Conservation (phyloP, 495 filamentous ascomycete genomes). For the Penicillium pancosmium region DNA sequence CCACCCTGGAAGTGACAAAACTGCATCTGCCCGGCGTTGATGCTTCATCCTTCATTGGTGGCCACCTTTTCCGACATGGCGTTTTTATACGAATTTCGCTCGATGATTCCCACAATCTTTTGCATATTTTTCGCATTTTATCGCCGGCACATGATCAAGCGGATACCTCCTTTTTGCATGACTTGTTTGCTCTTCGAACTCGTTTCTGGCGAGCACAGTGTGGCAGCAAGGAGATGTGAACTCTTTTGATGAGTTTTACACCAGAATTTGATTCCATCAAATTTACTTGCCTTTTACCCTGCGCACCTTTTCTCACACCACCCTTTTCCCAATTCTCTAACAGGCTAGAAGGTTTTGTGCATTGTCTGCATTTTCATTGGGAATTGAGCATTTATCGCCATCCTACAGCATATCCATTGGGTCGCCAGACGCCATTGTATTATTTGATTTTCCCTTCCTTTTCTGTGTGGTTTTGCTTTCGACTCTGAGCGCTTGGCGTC, state of each 20-base stretch:
- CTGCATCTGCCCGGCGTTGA: conserved; percentile 15
- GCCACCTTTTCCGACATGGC: not conserved
- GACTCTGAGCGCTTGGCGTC: conserved; percentile 34
- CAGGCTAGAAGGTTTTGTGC: conserved; percentile 6
- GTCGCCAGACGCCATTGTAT: conserved; percentile 24
- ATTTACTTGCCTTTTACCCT: not conserved
- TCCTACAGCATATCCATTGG: conserved; percentile 32
- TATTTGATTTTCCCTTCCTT: conserved; percentile 24
- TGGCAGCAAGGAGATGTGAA: not conserved
- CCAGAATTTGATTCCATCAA: not conserved
- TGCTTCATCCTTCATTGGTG: not conserved
- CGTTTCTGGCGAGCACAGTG: not conserved
- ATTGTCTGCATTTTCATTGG: conserved; percentile 33
- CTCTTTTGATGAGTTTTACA: not conserved
- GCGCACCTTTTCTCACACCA: conserved; percentile 14
- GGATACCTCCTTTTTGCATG: not conserved
- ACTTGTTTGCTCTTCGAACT: not conserved
- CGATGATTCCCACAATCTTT: not conserved
- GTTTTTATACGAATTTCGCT: not conserved
- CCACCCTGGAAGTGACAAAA: conserved; percentile 22
- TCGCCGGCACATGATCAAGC: not conserved
- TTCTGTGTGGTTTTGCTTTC: conserved; percentile 20
- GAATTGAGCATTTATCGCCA: conserved; percentile 32
- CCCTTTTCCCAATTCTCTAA: not conserved
- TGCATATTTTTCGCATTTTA: not conserved